Conservation (phyloP, 306 rosid genomes). For the Lathyrus oleraceus region DNA sequence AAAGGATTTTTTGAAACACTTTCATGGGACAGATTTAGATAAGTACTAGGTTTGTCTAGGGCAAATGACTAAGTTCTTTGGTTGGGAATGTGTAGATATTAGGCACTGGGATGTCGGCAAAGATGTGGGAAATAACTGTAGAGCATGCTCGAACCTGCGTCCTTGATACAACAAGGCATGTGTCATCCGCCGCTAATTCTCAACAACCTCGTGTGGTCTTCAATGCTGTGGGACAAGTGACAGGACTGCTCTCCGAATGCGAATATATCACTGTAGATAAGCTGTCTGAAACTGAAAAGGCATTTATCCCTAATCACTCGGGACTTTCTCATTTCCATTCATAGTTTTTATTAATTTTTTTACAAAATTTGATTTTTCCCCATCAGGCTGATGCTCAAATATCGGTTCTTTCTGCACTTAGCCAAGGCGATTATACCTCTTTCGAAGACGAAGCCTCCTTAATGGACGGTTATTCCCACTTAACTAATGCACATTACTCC, state of each 20-base stretch:
- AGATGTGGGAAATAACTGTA: conserved; percentile 96
- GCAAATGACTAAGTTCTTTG: conserved; percentile 34
- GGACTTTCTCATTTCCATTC: conserved; percentile 13
- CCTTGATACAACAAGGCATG: conserved; percentile 49
- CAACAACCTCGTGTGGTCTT: conserved; percentile 76
- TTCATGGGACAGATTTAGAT: neutral
- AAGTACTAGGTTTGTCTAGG: conserved; percentile 19
- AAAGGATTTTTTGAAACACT: conserved; percentile 16
- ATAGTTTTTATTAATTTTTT: conserved; percentile 26
- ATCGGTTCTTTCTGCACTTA: conserved; percentile 63
- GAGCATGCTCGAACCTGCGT: conserved; percentile 93
- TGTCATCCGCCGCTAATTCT: conserved; percentile 55
- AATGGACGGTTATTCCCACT: conserved; percentile 47
- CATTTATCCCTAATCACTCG: conserved; percentile 42
- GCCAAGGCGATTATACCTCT: conserved; percentile 52
- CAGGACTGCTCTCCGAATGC: conserved; percentile 68
- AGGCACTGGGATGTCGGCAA: conserved; percentile 97
- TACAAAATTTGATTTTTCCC: conserved; percentile 30
- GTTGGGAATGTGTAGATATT: conserved; percentile 63
- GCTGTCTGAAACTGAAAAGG: conserved; percentile 88
- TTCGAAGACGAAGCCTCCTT: conserved; percentile 72
- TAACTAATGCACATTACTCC: conserved; percentile 47
- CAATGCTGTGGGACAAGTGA: conserved; percentile 80
- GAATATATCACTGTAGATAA: conserved; percentile 63
- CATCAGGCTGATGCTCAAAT: conserved; percentile 71